Evolutionary conservation across 2,329 filamentous ascomycete species (phyloP), one percentile per base, ranked within the genome.

Genomic region (Trichoderma sp.): DNA sequence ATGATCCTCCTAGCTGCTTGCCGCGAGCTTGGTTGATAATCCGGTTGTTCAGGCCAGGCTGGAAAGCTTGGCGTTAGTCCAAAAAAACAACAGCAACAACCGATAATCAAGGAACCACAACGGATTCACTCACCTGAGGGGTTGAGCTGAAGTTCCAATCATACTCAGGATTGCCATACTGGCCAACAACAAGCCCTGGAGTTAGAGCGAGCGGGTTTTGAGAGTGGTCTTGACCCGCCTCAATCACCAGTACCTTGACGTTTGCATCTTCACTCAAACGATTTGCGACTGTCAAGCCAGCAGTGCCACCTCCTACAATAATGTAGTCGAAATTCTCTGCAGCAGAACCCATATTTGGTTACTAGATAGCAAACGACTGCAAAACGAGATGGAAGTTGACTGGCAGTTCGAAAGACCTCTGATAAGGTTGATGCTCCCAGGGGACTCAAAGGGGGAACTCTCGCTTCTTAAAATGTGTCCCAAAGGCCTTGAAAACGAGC

Each of bases 1-100:
- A 83, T 67, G 83, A 85, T 26, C 87, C 86, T 55, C 86, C 86
- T 0, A 89, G 81, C 2, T 80, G 80, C 76, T 85, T 86, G n/a
- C 87, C 84, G 55, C 86, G 82, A 21, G 85, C 52, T 18, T 72
- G 69, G 60, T 68, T 70, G 52, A 75, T 69, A 14, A 68, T 52
- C 16, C 72, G 71, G 60, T 70, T 67, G 66, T 71, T 70, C 32
- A 70, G 66, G 5, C 24, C 43, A 32, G 68, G 3, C 68, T 69
- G 24, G 54, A 5, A 37, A 16, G 21, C 2, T 43, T 34, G n/a
- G 26, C 18, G 18, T 59, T 32, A 65, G 46, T 18, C 30, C 30
- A n/a, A 49, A 21, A 39, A 26, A 26, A 26, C 26, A 26, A 18
- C 5, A 39, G 2, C 14, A 39, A 5, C 37, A 43, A 4, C 32